Evolutionary conservation across 31 red algal species (phyloP).

Genomic region (Endocladia muricata): DNA sequence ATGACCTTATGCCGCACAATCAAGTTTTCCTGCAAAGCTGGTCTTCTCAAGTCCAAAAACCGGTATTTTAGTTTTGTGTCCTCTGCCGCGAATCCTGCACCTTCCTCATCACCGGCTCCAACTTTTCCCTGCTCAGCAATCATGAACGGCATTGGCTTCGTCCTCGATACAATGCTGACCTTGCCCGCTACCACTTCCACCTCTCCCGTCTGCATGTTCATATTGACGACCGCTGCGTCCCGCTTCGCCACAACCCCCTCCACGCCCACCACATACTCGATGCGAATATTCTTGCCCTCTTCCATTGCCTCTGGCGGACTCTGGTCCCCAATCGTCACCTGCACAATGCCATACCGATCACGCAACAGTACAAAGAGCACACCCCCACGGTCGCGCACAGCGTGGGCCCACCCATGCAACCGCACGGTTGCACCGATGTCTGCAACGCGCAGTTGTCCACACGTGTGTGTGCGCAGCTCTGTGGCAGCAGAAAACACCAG

Average conservation of each 20-base stretch:
- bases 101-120: constrained; percentile 8
- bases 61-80: constrained; percentile 91
- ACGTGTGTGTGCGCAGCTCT: constrained; percentile 76
- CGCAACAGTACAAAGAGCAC: constrained; percentile 90
- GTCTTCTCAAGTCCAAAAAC: constrained; percentile 88
- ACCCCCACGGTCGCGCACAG: constrained; percentile 88
- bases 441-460: constrained; percentile 56
- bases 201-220: constrained; percentile 65
- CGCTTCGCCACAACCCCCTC: constrained; percentile 68
- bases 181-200: constrained; percentile 81
- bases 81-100: constrained; percentile 28
- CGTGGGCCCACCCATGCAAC: constrained; percentile 92
- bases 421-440: constrained; percentile 64
- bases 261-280: constrained; percentile 90
- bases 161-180: constrained; percentile 69
- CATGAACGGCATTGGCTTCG: constrained; percentile 76
- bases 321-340: constrained; percentile 74
- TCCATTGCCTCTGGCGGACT: constrained; percentile 51
- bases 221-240: constrained; percentile 75
- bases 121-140: constrained; percentile 61
- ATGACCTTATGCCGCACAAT: constrained; percentile 69
- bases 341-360: constrained; percentile 90
- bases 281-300: constrained; percentile 68
- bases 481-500: constrained; percentile 37
- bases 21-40: constrained; percentile 76